Base-by-base conservation (phyloP, 2,329 filamentous ascomycete species). In the Botrytis fabae region DNA sequence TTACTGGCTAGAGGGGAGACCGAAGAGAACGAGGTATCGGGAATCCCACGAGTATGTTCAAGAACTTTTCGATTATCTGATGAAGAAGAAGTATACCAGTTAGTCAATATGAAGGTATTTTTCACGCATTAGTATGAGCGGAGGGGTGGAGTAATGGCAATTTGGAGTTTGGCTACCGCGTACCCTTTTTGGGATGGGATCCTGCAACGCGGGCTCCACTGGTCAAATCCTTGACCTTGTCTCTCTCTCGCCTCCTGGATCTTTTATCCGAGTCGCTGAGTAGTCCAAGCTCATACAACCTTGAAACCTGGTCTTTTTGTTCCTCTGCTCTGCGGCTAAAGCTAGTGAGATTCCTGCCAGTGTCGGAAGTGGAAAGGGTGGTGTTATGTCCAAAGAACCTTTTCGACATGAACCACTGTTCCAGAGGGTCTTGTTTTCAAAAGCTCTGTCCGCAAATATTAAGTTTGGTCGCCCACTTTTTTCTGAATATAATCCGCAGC, bases 281-380 rank as follows among this genome's bases (percentile, higher is more conserved):
- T 25, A 80, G 77, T 77, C 79, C 79, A 76, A 81, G 78, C 78
- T 80, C 79, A 79, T 78, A 79, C 74, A 80, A 71, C 62, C 73
- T 73, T 74, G 78, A 78, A 76, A 79, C 78, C 75, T 79, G 77
- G 68, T 78, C 76, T 62, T 75, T 74, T 74, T 75, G 72, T 72
- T 73, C 75, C 46, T 75, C 64, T 73, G 70, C 73, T 71, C 70
- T 76, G 42, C 46, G 28, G 42, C 54, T 70, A 46, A 71, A 44
- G 28, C 40, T 72, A 69, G 54, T 69, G 62, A 40, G 38, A 60
- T 51, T 72, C 71, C 71, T 69, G 38, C 64, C 42, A 51, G 51
- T 69, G 32, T 62, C 42, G 64, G 71, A 42, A 54, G 70, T 10
- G 62, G 62, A 57, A 57, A 32, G 20, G 71, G 48, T 51, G 48